Evolutionary conservation across 164 flowering plant genomes (phyloP).

Genomic region (Paratinospora sagittata): DNA sequence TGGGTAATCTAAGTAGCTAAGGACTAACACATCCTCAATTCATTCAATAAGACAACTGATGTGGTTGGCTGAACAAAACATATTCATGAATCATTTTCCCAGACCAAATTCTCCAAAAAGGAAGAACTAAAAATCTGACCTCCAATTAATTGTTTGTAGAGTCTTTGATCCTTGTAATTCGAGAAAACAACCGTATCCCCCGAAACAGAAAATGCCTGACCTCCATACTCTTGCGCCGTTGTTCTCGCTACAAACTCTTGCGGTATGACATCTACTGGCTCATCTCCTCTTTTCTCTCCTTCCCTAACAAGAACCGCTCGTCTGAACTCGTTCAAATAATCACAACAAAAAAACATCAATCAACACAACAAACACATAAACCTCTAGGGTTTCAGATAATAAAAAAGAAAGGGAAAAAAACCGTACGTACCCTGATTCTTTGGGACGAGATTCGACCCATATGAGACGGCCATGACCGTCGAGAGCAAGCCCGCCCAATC

Average conservation of each 20-base stretch:
- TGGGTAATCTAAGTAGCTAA: too few relatives aligned
- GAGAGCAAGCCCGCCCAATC: conserved; percentile 65
- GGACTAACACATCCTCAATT: too few relatives aligned
- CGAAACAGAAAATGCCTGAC: conserved; percentile 67
- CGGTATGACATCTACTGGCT: conserved; percentile 65
- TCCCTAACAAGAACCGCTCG: conserved; percentile 70
- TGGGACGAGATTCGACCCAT: conserved; percentile 85
- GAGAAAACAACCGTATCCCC: conserved; percentile 66
- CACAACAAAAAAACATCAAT: background rate
- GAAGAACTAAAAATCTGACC: conserved; percentile 28
- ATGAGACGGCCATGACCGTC: conserved; percentile 57
- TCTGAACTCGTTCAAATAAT: too few relatives aligned
- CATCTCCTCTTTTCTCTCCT: conserved; percentile 45
- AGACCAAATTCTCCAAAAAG: background rate
- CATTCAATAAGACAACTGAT: too few relatives aligned
- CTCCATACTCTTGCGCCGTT: conserved; percentile 84
- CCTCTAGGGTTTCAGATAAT: conserved; percentile 1
- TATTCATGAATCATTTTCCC: too few relatives aligned
- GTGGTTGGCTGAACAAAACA: too few relatives aligned
- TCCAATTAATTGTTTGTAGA: conserved; percentile 63
- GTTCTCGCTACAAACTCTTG: conserved; percentile 70
- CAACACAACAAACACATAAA: background rate
- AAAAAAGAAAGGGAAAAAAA: background rate
- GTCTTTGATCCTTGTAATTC: conserved; percentile 85
- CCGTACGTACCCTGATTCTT: conserved; percentile 67